Percentiles rank a stretch among this genome's conserved stretches.
phyloP scores from a whole-genome alignment of 2,329 filamentous ascomycete genomes.

The Cladosporium oxysporum region DNA sequence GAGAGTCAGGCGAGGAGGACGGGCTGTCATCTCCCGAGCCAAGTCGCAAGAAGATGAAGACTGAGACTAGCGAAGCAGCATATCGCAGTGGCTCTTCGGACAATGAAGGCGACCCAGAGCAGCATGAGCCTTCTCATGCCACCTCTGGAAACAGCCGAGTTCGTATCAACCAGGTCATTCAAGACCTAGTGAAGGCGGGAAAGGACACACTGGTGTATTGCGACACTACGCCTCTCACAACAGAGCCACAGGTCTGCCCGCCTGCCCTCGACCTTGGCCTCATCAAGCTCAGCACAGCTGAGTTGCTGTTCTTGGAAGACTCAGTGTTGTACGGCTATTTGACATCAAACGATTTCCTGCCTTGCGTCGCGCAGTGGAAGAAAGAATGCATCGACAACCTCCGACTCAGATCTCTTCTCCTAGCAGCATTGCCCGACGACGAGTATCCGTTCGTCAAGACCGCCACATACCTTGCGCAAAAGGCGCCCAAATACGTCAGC shows the following conservation, averaged over 20 bases:
- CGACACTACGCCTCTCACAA: neutral
- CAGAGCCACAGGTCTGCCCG: neutral
- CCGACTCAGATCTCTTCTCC: neutral
- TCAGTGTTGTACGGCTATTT: neutral
- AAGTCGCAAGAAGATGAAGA: neutral
- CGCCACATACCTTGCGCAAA: neutral
- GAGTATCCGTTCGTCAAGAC: neutral
- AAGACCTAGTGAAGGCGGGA: neutral
- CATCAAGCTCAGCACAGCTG: neutral
- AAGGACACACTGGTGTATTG: neutral
- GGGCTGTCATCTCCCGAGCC: neutral
- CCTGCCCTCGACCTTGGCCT: neutral
- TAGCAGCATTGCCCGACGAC: neutral
- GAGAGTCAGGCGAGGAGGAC: neutral
- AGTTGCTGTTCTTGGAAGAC: neutral
- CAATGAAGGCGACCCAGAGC: too few relatives aligned
- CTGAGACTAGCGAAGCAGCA: too few relatives aligned
- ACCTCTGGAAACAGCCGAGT: neutral
- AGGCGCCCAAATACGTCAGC: neutral
- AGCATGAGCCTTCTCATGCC: too few relatives aligned
- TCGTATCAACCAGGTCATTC: neutral
- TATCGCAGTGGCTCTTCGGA: too few relatives aligned
- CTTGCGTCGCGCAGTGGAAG: neutral
- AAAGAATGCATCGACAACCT: neutral
- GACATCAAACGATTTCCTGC: neutral